These are phyloP conservation scores for Sclerospora graminicola DNA, from an alignment of 352 stramenopile species.

Conservation along the genomic window DNA sequence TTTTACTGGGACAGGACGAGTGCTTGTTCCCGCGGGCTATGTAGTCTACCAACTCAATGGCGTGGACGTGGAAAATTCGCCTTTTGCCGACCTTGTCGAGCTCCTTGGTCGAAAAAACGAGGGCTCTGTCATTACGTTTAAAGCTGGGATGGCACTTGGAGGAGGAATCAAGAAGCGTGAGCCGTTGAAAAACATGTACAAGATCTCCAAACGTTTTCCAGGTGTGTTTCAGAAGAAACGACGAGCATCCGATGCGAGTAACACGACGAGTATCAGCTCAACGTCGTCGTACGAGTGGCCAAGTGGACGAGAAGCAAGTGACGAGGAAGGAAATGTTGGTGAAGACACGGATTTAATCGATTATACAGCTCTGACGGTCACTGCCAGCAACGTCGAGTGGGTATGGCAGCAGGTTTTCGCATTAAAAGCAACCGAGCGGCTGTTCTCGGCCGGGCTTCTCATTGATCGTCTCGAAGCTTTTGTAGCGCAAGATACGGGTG, in stretches of 20 bases:
- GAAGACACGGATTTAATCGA: slow-evolving; percentile 27
- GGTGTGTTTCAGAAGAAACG: slow-evolving; percentile 32
- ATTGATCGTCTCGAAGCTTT: slow-evolving; percentile 63
- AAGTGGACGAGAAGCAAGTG: slow-evolving; percentile 6
- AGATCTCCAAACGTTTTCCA: slow-evolving; percentile 38
- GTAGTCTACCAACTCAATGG: slow-evolving; percentile 59
- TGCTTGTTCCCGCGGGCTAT: slow-evolving; percentile 43
- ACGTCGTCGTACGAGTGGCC: slow-evolving; percentile 10
- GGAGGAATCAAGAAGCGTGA: slow-evolving; percentile 15
- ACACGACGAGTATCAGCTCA: slow-evolving; percentile 16
- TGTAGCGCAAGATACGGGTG: slow-evolving; percentile 16
- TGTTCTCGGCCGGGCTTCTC: slow-evolving; percentile 57
- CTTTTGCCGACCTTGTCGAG: slow-evolving; percentile 55
- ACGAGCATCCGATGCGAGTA: slow-evolving; percentile 10
- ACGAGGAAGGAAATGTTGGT: neutral
- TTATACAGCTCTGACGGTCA: slow-evolving; percentile 44
- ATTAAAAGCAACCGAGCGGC: slow-evolving; percentile 54
- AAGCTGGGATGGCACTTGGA: slow-evolving; percentile 32
- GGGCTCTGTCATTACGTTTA: slow-evolving; percentile 43
- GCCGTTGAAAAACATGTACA: slow-evolving; percentile 7
- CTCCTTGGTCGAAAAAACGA: slow-evolving; percentile 41
- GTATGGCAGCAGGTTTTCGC: slow-evolving; percentile 65
- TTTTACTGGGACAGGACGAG: slow-evolving; percentile 4
- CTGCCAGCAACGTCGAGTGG: slow-evolving; percentile 42
- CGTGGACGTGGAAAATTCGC: slow-evolving; percentile 35